Evolutionary conservation across 2,329 filamentous ascomycete species (phyloP).

Genomic region (Madurella fahalii): DNA sequence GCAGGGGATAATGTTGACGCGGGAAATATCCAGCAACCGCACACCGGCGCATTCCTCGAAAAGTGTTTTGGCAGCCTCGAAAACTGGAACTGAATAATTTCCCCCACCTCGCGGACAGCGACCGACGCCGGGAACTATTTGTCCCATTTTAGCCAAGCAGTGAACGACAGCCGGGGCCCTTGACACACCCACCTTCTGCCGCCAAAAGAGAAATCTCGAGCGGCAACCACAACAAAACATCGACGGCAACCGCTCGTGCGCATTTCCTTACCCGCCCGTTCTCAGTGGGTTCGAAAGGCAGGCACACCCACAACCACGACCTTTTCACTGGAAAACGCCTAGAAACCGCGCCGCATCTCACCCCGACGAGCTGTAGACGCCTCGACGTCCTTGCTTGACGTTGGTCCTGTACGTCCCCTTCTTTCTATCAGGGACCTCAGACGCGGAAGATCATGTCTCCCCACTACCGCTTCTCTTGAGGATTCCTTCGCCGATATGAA

Average conservation of each 20-base stretch:
- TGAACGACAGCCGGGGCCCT: slow-evolving; percentile 9
- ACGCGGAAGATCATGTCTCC: not conserved
- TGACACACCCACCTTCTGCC: slow-evolving; percentile 17
- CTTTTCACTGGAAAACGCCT: not conserved
- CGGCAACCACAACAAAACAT: slow-evolving; percentile 18
- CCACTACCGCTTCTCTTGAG: not conserved
- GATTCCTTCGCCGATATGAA: slow-evolving; percentile 15
- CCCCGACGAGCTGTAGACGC: not conserved
- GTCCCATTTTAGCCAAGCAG: slow-evolving; percentile 3
- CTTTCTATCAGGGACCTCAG: not conserved
- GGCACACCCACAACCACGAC: not conserved
- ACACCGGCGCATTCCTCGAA: not conserved
- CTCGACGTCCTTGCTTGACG: slow-evolving; percentile 1
- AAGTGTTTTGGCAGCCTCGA: not conserved
- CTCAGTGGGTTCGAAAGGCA: not conserved
- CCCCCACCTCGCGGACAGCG: not conserved
- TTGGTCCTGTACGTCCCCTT: slow-evolving; percentile 10
- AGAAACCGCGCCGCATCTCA: not conserved
- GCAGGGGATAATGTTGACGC: not conserved
- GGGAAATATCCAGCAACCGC: not conserved
- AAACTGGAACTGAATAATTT: not conserved
- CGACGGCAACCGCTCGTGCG: slow-evolving; percentile 4
- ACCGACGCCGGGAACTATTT: not conserved
- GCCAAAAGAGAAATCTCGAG: slow-evolving; percentile 21
- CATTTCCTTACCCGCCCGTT: too few species aligned